A percentile compares a stretch with the other conserved stretches of the same genome.
These are phyloP conservation scores for Hippophae rhamnoides DNA, from an alignment of 306 rosid species.

Conservation along the genomic window DNA sequence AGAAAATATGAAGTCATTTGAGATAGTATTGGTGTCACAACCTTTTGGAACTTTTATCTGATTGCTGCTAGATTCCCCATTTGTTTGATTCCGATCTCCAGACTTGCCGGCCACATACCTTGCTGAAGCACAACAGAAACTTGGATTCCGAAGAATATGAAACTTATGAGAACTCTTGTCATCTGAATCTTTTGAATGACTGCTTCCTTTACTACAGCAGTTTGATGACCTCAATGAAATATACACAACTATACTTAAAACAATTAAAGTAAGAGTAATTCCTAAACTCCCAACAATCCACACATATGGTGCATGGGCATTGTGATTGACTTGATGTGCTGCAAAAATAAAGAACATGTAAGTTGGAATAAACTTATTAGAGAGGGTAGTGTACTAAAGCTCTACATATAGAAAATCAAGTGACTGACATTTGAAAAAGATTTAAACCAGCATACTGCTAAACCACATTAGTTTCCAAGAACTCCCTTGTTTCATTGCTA, in stretches of 20 bases:
- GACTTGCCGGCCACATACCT: slow-evolving; percentile 60
- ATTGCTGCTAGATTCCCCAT: slow-evolving; percentile 47
- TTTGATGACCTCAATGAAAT: slow-evolving; percentile 48
- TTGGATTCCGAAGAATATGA: slow-evolving; percentile 80
- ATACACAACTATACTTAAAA: slow-evolving; percentile 44
- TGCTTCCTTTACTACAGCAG: slow-evolving; percentile 39
- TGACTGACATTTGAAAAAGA: neutral
- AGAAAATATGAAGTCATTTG: slow-evolving; percentile 6
- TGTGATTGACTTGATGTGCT: slow-evolving; percentile 46
- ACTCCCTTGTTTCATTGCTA: too few relatives aligned
- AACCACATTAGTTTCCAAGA: too few relatives aligned
- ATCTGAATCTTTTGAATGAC: slow-evolving; percentile 51
- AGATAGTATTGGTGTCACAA: slow-evolving; percentile 28
- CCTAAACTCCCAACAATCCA: slow-evolving; percentile 90
- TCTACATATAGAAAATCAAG: neutral
- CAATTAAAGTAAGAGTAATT: slow-evolving; percentile 45
- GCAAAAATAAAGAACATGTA: slow-evolving; percentile 14
- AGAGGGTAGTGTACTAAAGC: neutral
- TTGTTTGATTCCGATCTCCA: slow-evolving; percentile 59
- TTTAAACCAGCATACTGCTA: too few relatives aligned
- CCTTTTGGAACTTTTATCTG: slow-evolving; percentile 62
- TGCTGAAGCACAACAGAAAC: slow-evolving; percentile 85
- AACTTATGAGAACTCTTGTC: slow-evolving; percentile 56
- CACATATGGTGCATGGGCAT: slow-evolving; percentile 59
- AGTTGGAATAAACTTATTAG: slow-evolving; percentile 7